Evolutionary conservation across 441 rosid genomes (phyloP).

Genomic region (Brassica balearica): DNA sequence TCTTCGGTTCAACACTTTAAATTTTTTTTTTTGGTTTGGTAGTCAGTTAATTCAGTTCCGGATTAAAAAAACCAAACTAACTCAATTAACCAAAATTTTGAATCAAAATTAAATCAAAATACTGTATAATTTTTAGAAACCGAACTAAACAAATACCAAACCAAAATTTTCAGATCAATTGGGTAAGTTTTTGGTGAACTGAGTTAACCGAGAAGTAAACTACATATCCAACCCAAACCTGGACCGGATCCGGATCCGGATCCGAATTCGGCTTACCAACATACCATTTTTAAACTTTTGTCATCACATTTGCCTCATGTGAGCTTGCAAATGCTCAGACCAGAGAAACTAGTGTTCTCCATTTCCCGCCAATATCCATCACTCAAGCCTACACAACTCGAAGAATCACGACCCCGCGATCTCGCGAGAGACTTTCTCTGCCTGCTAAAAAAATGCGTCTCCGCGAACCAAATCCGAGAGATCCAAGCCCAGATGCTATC

Average conservation of each 20-base stretch:
- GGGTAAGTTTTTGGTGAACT: not conserved
- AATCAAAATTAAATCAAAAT: not conserved
- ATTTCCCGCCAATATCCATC: conserved; percentile 38
- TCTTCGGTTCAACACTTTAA: not conserved
- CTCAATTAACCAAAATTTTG: not conserved
- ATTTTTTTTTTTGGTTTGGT: no score
- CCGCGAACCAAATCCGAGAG: conserved; percentile 55
- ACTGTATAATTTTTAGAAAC: not conserved
- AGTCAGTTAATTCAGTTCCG: no score
- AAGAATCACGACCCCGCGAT: conserved; percentile 11
- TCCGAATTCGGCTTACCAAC: not conserved
- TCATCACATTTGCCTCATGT: not conserved
- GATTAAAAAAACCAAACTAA: no score
- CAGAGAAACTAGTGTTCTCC: conserved; percentile 28
- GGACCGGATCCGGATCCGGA: not conserved
- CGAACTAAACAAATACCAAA: not conserved
- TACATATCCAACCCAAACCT: not conserved
- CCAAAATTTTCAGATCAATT: not conserved
- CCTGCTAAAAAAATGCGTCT: conserved; percentile 53
- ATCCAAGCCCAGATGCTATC: conserved; percentile 74
- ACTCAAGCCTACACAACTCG: not conserved
- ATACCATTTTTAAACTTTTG: not conserved
- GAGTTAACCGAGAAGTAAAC: not conserved
- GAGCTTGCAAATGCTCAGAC: conserved; percentile 39
- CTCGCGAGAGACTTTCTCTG: conserved; percentile 44